phyloP scores from a whole-genome alignment of 2,329 filamentous ascomycete species.

The Stachybotrys chartarum region DNA sequence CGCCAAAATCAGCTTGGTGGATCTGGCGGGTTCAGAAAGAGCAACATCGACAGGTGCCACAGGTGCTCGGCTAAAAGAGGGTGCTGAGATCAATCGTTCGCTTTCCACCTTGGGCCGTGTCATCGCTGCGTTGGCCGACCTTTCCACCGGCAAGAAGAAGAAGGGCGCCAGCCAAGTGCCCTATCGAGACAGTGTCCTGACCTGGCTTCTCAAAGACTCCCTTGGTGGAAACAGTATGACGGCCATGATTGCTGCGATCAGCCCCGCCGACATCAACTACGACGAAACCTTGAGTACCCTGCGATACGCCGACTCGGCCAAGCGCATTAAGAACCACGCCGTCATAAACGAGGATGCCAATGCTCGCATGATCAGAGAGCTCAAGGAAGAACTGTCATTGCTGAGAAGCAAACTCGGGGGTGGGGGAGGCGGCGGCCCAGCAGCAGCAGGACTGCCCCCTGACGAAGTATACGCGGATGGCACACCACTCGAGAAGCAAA shows the following conservation, averaged over 20 bases:
- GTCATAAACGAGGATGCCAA: constrained; percentile 99
- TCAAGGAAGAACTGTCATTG: constrained; percentile 88
- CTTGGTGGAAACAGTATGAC: constrained; percentile 98
- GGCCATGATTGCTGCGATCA: constrained; percentile 98
- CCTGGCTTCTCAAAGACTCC: constrained; percentile 95
- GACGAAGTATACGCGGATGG: constrained; percentile 88
- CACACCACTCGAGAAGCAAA: constrained; percentile 89
- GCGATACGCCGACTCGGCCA: constrained; percentile 93
- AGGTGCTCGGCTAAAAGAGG: constrained; percentile 89
- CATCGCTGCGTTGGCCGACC: constrained; percentile 88
- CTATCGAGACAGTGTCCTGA: constrained; percentile 93
- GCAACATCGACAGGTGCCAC: constrained; percentile 96
- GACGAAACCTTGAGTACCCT: constrained; percentile 95
- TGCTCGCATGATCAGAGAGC: constrained; percentile 94
- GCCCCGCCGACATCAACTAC: constrained; percentile 97
- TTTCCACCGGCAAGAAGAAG: constrained; percentile 77
- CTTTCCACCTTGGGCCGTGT: constrained; percentile 94
- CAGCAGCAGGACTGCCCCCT: constrained; percentile 43
- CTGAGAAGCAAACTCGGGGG: constrained; percentile 78
- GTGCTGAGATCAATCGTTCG: constrained; percentile 96
- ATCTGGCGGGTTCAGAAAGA: constrained; percentile 95
- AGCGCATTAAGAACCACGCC: constrained; percentile 99
- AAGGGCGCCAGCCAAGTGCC: constrained; percentile 69
- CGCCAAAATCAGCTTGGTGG: constrained; percentile 94
- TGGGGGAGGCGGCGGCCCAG: constrained; percentile 35